A percentile compares a stretch with the other conserved stretches of the same genome.
These are phyloP conservation scores for Fomitopsis palustris DNA, from an alignment of 1,284 basidiomycete genomes.

Conservation along the genomic window DNA sequence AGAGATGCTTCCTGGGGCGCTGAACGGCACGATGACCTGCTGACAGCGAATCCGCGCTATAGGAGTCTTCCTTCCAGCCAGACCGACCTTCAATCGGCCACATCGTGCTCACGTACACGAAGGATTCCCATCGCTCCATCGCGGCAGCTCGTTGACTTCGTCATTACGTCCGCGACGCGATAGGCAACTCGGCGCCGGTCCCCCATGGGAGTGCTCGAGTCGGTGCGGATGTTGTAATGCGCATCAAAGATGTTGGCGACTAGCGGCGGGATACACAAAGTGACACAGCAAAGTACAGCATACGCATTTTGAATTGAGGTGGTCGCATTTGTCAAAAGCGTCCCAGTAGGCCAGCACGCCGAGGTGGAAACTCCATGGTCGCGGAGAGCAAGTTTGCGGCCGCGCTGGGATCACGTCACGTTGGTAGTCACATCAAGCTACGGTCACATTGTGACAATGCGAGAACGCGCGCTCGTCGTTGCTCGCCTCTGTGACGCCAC, in stretches of 20 bases:
- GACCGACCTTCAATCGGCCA: not conserved
- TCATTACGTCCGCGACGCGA: not conserved
- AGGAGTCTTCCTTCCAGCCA: not conserved
- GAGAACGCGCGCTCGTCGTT: not conserved
- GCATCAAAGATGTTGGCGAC: not conserved
- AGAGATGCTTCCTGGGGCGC: not conserved
- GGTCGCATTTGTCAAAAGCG: not conserved
- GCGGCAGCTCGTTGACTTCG: not conserved
- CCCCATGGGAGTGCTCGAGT: not conserved
- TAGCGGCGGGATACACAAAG: not conserved
- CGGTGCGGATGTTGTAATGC: not conserved
- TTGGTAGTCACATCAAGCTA: not conserved
- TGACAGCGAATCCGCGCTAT: not conserved
- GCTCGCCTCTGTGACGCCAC: not conserved
- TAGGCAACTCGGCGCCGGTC: not conserved
- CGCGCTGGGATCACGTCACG: not conserved
- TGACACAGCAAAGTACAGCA: not conserved
- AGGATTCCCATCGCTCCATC: not conserved
- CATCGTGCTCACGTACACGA: not conserved
- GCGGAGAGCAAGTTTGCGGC: not conserved
- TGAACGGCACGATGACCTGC: not conserved
- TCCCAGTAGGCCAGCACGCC: not conserved
- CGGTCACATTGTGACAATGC: not conserved
- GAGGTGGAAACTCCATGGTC: not conserved
- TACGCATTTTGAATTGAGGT: not conserved